phyloP scores from a whole-genome alignment of 2,329 filamentous ascomycete species.

The Alternaria gansuensis region DNA sequence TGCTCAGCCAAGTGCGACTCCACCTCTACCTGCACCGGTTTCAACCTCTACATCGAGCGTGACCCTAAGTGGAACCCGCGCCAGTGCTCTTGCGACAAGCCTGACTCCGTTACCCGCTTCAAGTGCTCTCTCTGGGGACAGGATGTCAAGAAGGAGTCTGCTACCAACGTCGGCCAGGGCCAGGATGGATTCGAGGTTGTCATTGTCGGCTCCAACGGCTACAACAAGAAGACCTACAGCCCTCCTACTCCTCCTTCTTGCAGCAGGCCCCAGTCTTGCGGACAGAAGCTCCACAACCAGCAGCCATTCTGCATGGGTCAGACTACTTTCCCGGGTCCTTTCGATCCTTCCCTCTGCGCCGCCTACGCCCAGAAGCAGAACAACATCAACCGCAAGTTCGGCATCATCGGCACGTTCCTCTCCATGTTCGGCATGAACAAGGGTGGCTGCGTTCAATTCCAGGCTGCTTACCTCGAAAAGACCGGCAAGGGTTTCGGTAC shows the following conservation, averaged over 20 bases:
- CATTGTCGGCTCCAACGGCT: constrained; percentile 47
- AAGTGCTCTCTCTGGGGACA: constrained; percentile 40
- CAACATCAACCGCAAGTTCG: constrained; percentile 30
- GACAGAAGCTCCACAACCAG: constrained; percentile 35
- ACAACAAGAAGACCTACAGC: constrained; percentile 37
- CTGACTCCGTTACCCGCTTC: constrained; percentile 34
- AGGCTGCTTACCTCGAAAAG: constrained; percentile 38
- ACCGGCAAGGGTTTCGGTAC: constrained; percentile 35
- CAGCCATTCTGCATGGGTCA: constrained; percentile 39
- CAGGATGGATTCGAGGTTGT: constrained; percentile 42
- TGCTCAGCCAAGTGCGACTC: constrained; percentile 34
- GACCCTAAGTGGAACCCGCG: constrained; percentile 37
- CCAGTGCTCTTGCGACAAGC: constrained; percentile 36
- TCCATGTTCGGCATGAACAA: constrained; percentile 34
- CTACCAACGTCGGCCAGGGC: constrained; percentile 32
- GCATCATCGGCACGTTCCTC: constrained; percentile 24
- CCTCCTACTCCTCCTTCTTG: constrained; percentile 34
- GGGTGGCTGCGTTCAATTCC: constrained; percentile 37
- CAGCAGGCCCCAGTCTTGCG: constrained; percentile 37
- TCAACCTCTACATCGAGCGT: constrained; percentile 43
- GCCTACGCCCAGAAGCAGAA: constrained; percentile 39
- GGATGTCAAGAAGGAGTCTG: constrained; percentile 30
- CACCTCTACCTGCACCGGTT: constrained; percentile 33
- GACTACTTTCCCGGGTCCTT: constrained; percentile 40
- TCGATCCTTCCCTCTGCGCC: constrained; percentile 37